Evolutionary conservation across 2,329 filamentous ascomycete species (phyloP), one percentile per base, ranked within the genome.

Genomic region (Epicoccum sorghinum): DNA sequence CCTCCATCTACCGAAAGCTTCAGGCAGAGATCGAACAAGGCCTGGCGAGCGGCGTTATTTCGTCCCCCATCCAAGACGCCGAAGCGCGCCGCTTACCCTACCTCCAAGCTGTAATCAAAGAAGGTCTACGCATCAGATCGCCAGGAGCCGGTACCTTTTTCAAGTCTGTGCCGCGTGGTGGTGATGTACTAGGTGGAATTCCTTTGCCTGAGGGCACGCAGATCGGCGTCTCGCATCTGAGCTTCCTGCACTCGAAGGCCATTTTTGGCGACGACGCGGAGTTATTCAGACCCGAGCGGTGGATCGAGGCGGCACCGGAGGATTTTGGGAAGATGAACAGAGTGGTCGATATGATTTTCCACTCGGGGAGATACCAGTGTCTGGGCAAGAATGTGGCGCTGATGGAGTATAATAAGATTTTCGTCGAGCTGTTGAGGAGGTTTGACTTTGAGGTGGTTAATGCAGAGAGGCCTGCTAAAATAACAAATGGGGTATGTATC

Each of bases 11-110:
- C 48, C 50, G 56, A 3, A 77, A 64, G 2, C 70, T 86, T 0
- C 76, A 76, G 2, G 66, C 47, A 0, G 80, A 86, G 55, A 77
- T 81, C 3, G 70, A 75, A 57, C 44, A 57, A 3, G 77, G 73
- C 0, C 64, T 78, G 42, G 62, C 64, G 1, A 54, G 66, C 27
- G 68, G 78, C 41, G 68, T 65, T 1, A 68, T 82, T 9, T 74
- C 74, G 0, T 57, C 56, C 0, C 74, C 82, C 0, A 73, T 82
- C 22, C 58, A 44, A 25, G 52, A 68, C 29, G 30, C 51, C 12
- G 65, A 69, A 36, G 53, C 54, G 8, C 44, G 55, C 25, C 24
- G 52, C 4, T 40, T 73, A 1, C 69, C 70, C 4, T 73, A 70
- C 37, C 62, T 74, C 6, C 58, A 67, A 24, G 72, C 70, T 12